Evolutionary conservation across 768 basidiomycete genomes (phyloP).

Genomic region (Panaeolus papilionaceus): DNA sequence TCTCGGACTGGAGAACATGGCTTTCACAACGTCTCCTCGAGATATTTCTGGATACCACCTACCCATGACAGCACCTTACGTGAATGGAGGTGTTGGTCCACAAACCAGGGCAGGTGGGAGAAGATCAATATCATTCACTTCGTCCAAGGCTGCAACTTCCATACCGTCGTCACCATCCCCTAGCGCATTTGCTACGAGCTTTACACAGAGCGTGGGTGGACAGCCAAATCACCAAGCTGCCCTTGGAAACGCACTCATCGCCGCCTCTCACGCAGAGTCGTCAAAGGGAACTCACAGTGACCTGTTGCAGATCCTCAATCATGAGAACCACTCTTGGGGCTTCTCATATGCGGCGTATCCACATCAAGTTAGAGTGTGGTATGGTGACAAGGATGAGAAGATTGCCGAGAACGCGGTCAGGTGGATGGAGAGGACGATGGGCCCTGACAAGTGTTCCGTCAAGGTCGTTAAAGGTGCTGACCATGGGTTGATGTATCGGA

Average conservation of each 20-base stretch:
- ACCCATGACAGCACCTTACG: constrained; percentile 40
- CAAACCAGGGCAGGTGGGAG: constrained; percentile 59
- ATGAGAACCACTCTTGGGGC: constrained; percentile 88
- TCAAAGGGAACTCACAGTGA: constrained; percentile 91
- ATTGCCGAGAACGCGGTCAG: constrained; percentile 90
- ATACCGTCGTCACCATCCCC: constrained; percentile 59
- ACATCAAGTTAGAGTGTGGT: constrained; percentile 85
- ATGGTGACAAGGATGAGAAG: constrained; percentile 92
- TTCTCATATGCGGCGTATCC: constrained; percentile 86
- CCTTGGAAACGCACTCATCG: constrained; percentile 89
- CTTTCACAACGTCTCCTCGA: background rate
- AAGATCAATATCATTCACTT: constrained; percentile 76
- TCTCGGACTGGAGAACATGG: constrained; percentile 55
- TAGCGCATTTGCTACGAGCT: constrained; percentile 47
- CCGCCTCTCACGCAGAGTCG: constrained; percentile 95
- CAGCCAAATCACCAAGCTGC: constrained; percentile 62
- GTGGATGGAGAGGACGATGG: constrained; percentile 92
- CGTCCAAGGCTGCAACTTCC: constrained; percentile 49
- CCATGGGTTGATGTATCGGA: constrained; percentile 93
- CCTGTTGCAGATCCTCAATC: constrained; percentile 90
- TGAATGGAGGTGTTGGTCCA: constrained; percentile 35
- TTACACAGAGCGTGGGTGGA: constrained; percentile 29
- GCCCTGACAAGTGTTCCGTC: constrained; percentile 74
- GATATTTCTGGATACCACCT: constrained; percentile 4
- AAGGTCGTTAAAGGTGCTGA: constrained; percentile 88